Evolutionary conservation across 495 filamentous ascomycete genomes (phyloP), one percentile per base, ranked within the genome.

Genomic region (Usnea hakonensis): DNA sequence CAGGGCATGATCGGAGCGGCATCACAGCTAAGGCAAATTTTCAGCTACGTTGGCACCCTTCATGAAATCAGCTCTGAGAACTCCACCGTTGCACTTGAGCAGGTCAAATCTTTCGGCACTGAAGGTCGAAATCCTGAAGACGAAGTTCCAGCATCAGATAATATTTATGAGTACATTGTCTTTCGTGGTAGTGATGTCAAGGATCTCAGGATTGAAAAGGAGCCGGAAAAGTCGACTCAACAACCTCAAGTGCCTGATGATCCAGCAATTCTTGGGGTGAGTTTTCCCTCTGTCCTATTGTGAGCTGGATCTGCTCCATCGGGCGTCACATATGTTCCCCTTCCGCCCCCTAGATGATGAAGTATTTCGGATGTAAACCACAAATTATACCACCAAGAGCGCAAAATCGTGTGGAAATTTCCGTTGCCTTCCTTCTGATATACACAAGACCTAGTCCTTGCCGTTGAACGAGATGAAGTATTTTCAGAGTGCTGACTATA

Each of bases 401-500:
- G 89, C 90, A 95, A 94, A 87, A 87, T 77, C 80, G 74, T 95
- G 91, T 92, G 83, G 91, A 95, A 76, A 87, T 89, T 88, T 95
- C 90, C 92, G 91, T 96, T 97, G 92, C 91, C 91, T 96, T 97
- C 92, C 91, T 96, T 95, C 91, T 97, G 91, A 91, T 78, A 65
- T 60, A 26, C 6, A 32, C 17, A 32, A 44, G 3, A 43, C 10
- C 16, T 19, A 19, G 0, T 23, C 21, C 19, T 17, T 57, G 37
- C 23, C n/a, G 9, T 30, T 30, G 5, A 36, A 33, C 50, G 32
- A 35, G 28, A 30, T 14, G 7, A 33, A 2, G 4, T 19, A 5
- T 57, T 21, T 17, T 26, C 28, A 53, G 28, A 6, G 43, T 2
- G 19, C 57, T 62, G 55, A 63, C 64, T 23, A 55, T 23, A 55